phyloP scores from a whole-genome alignment of 768 basidiomycete species.

The Leucogyrophana mollusca region DNA sequence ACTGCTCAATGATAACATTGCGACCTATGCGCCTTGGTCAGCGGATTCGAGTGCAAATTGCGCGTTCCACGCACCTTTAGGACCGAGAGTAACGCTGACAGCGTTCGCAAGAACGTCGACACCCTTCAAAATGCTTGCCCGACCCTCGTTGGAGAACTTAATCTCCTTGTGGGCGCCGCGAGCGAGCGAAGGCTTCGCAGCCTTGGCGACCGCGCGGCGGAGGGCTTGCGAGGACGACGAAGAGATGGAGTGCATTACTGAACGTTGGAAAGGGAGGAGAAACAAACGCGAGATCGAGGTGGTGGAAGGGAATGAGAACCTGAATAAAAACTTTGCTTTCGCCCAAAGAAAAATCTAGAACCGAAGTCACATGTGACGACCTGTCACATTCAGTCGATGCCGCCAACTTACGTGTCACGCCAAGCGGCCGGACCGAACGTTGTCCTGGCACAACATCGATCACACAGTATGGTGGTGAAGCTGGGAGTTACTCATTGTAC shows the following conservation, averaged over 20 bases:
- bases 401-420: too few relatives aligned
- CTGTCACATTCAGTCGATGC: not conserved
- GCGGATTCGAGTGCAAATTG: constrained; percentile 1
- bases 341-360: constrained; percentile 22
- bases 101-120: constrained; percentile 97
- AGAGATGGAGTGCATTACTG: constrained; percentile 70
- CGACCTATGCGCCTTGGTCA: constrained; percentile 53
- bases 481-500: too few relatives aligned
- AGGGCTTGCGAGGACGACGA: constrained; percentile 62
- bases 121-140: constrained; percentile 91
- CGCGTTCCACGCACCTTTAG: constrained; percentile 64
- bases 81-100: constrained; percentile 93
- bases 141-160: constrained; percentile 93
- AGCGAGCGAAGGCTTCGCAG: constrained; percentile 49
- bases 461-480: too few relatives aligned
- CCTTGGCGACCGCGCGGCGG: constrained; percentile 63
- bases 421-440: too few relatives aligned
- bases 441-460: too few relatives aligned
- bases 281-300: not conserved
- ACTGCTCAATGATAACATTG: constrained; percentile 98
- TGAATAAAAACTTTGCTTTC: constrained; percentile 11
- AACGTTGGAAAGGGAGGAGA: not conserved
- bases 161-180: constrained; percentile 94
- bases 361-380: constrained; percentile 2
- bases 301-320: constrained; percentile 1